These are phyloP conservation scores for Aureobasidium sp. DNA, from an alignment of 2,329 filamentous ascomycete genomes.

Conservation along the genomic window DNA sequence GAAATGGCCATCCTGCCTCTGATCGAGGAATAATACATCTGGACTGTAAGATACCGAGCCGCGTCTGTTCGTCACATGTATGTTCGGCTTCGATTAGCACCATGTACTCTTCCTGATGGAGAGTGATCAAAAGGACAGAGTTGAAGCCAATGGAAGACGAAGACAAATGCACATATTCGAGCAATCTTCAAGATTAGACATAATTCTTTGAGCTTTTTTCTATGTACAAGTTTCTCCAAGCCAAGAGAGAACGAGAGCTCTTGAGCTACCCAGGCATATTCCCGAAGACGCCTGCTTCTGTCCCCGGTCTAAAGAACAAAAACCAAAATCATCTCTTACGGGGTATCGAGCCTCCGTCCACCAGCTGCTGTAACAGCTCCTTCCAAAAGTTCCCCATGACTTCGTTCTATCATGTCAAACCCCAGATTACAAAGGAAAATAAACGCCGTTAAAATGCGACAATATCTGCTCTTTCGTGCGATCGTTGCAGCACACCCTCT, in stretches of 20 bases:
- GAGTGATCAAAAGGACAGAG: no score
- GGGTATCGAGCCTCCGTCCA: not conserved
- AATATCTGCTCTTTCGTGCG: not conserved
- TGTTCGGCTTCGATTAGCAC: not conserved
- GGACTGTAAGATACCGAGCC: not conserved
- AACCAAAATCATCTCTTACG: not conserved
- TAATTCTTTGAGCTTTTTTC: not conserved
- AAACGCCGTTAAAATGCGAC: slow-evolving; percentile 2
- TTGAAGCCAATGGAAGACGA: not conserved
- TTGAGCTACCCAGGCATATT: not conserved
- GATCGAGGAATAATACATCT: not conserved
- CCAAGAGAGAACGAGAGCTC: not conserved
- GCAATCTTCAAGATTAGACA: not conserved
- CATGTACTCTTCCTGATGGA: no score
- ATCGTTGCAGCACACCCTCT: not conserved
- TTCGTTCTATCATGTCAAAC: slow-evolving; percentile 7
- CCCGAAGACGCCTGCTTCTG: not conserved
- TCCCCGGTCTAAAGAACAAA: not conserved
- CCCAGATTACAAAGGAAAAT: slow-evolving; percentile 1
- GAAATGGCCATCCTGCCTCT: not conserved
- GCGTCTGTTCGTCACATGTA: not conserved
- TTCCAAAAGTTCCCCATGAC: not conserved
- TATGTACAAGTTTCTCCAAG: slow-evolving; percentile 5
- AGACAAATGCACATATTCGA: not conserved
- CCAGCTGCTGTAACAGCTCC: not conserved